Conservation (phyloP, 106 monocot genomes). For the Iris macrosiphon region DNA sequence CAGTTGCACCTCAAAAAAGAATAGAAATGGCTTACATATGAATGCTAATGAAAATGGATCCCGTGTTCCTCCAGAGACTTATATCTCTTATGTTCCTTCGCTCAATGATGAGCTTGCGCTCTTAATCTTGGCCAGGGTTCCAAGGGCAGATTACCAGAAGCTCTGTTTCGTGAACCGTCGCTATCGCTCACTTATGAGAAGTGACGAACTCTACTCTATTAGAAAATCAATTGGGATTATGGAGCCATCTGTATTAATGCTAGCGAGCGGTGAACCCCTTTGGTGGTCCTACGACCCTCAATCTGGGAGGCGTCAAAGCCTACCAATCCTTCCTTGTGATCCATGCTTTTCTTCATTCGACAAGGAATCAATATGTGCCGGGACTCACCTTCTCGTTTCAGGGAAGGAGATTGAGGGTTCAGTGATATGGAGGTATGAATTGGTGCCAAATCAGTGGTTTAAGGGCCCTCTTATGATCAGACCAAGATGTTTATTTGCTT, state of each 20-base stretch:
- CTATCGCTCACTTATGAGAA: constrained; percentile 11
- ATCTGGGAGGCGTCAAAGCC: constrained; percentile 13
- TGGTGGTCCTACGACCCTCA: constrained; percentile 30
- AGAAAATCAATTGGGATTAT: constrained; percentile 15
- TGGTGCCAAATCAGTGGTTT: constrained; percentile 19
- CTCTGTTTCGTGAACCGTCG: constrained; percentile 20
- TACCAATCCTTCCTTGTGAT: constrained; percentile 25
- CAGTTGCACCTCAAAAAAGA: neutral
- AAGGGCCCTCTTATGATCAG: constrained; percentile 23
- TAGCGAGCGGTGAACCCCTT: constrained; percentile 25
- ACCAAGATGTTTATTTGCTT: constrained; percentile 26
- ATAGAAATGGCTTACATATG: too few relatives aligned
- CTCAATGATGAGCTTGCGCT: constrained; percentile 34
- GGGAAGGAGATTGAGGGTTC: constrained; percentile 25
- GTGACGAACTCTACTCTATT: constrained; percentile 27
- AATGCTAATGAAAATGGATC: neutral
- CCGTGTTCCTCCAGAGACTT: constrained; percentile 3
- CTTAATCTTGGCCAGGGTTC: constrained; percentile 23
- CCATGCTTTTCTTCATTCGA: constrained; percentile 23
- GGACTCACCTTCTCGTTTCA: constrained; percentile 33
- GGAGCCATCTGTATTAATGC: constrained; percentile 23
- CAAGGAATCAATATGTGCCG: constrained; percentile 28
- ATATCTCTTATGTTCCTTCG: constrained; percentile 20
- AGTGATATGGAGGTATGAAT: constrained; percentile 29
- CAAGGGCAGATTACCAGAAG: constrained; percentile 16